These are phyloP conservation scores for Penicillium tannophilum DNA, from an alignment of 495 filamentous ascomycete genomes.

Conservation along the genomic window DNA sequence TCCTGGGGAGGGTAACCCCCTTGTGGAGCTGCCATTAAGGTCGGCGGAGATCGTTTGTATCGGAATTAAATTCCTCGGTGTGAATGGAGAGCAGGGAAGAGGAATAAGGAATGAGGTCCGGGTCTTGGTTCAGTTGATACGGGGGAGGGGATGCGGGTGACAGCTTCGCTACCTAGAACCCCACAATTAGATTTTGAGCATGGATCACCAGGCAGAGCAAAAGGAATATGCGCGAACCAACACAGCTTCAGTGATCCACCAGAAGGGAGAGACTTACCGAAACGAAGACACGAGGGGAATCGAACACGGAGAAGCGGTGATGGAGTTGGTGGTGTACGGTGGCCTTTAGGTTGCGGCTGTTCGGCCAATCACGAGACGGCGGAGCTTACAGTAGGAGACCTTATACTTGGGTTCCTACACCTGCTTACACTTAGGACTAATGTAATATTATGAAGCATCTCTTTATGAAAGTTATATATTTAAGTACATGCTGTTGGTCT, in stretches of 20 bases:
- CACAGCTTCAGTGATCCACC: neutral
- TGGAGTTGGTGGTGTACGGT: slow-evolving; percentile 38
- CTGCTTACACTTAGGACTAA: no score
- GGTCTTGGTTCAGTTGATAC: slow-evolving; percentile 18
- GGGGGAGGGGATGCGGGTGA: slow-evolving; percentile 26
- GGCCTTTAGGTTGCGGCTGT: slow-evolving; percentile 42
- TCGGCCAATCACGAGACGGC: slow-evolving; percentile 39
- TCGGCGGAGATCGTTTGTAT: slow-evolving; percentile 16
- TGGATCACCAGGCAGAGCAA: slow-evolving; percentile 5
- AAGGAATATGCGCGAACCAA: neutral
- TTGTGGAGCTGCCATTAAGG: slow-evolving; percentile 59
- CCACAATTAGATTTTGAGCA: slow-evolving; percentile 29
- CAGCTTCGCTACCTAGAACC: slow-evolving; percentile 31
- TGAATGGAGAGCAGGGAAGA: slow-evolving; percentile 9
- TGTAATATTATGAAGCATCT: no score
- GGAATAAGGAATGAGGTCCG: slow-evolving; percentile 12
- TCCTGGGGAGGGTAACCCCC: slow-evolving; percentile 64
- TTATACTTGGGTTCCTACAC: neutral
- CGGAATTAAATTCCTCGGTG: slow-evolving; percentile 9
- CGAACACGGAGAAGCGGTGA: slow-evolving; percentile 32
- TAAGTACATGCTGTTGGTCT: no score
- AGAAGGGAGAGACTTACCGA: slow-evolving; percentile 10
- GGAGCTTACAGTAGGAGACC: slow-evolving; percentile 5
- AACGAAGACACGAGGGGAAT: slow-evolving; percentile 15
- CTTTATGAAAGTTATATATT: no score